These are phyloP conservation scores for Neodidymelliopsis sp. DNA, from an alignment of 2,329 filamentous ascomycete species.

Conservation along the genomic window DNA sequence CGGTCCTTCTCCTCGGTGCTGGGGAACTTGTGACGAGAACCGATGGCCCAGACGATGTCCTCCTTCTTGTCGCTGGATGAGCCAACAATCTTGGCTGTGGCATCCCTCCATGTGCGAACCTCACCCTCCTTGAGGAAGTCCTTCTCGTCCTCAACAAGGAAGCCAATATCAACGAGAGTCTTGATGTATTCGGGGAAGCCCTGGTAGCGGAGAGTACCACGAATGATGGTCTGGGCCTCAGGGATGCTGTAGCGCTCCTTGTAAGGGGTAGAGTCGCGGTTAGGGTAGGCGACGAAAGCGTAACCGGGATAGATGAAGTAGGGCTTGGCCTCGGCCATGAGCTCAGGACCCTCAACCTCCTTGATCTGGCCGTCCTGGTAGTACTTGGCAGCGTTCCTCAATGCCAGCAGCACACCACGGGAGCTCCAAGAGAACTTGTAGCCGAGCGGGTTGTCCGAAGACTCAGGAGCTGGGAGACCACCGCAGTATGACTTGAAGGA, in stretches of 20 bases:
- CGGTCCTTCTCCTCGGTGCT: conserved; percentile 72
- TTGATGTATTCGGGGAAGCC: conserved; percentile 93
- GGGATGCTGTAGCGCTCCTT: conserved; percentile 90
- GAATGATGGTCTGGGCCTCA: conserved; percentile 85
- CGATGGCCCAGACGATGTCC: conserved; percentile 76
- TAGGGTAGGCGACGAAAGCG: conserved; percentile 90
- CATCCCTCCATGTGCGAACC: conserved; percentile 82
- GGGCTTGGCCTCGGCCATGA: conserved; percentile 88
- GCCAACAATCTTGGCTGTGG: conserved; percentile 77
- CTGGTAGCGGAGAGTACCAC: conserved; percentile 83
- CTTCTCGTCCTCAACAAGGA: conserved; percentile 76
- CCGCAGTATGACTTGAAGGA: conserved; percentile 82
- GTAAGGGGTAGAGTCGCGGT: conserved; percentile 89
- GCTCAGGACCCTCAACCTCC: conserved; percentile 63
- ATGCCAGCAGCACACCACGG: conserved; percentile 85
- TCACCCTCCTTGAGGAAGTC: conserved; percentile 67
- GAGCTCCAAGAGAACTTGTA: conserved; percentile 86
- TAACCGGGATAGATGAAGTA: conserved; percentile 91
- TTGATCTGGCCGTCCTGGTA: conserved; percentile 80
- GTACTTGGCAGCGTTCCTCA: conserved; percentile 84
- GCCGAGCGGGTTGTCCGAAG: conserved; percentile 86
- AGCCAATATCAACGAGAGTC: conserved; percentile 86
- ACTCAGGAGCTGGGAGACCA: conserved; percentile 64
- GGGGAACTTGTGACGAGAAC: conserved; percentile 76
- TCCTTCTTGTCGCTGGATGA: conserved; percentile 70